Base-by-base conservation (phyloP, 805 yeast species). In the Wickerhamomyces bovis region DNA sequence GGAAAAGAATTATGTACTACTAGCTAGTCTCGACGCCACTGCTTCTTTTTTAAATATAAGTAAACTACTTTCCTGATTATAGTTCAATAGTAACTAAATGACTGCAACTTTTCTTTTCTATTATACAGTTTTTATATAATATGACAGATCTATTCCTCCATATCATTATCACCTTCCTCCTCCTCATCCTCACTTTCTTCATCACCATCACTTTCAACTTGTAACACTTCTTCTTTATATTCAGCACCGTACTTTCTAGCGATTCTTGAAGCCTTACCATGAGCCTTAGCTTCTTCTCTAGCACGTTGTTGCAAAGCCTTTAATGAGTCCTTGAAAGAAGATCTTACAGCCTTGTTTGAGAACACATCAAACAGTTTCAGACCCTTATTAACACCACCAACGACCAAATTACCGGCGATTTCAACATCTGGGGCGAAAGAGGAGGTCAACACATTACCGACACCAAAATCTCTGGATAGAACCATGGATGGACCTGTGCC, bases 361-460 rank as follows among this genome's bases (percentile, higher is more conserved):
- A 90, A 85, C 9, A 83, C 76, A 68, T 94, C 98, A 96, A 97
- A 94, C 70, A 94, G 77, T 70, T 89, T 90, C 65, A 94, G 72
- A 13, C 85, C 84, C 16, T 89, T 84, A 44, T 76, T 75, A 39
- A 85, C 88, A 60, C 99, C 99, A 56, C 97, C 98, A 51, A 89
- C 76, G 19, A 82, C 81, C 53, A 94, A 64, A 62, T 85, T 78
- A 51, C 97, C 97, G 3, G 89, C 80, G 41, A 85, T 86, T 66
- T 87, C 96, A 46, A 78, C 68, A 65, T 94, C 98, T 42, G 89
- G 84, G 3, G 96, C 94, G 72, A 89, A 94, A 10, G 85, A 69
- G 11, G 87, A 72, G 4, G 89, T 75, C 57, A 94, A 77, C 19
- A 92, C 97, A 62, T 89, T 89, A 51, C 99, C 99, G 45, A 89